Base-by-base conservation (phyloP, 2,329 filamentous ascomycete genomes). In the Trichoderma breve region DNA sequence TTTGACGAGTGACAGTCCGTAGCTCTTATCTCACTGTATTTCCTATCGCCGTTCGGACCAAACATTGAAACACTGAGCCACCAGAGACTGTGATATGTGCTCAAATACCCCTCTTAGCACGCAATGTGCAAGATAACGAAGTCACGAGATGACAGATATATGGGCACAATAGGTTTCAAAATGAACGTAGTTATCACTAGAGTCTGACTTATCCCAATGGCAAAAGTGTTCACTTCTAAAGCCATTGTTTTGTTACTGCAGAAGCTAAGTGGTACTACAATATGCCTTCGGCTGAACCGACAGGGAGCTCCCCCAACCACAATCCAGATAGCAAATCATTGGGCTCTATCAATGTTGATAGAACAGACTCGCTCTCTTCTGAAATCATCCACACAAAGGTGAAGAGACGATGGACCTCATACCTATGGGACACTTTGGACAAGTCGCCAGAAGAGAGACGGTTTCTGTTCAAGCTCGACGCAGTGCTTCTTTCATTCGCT, bases 401-500 rank as follows among this genome's bases (percentile, higher is more conserved):
- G 3, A 70, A 70, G 14, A 72, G 32, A 57, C 61, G 30, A 51
- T 86, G 85, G 85, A 80, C 80, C 28, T 85, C 84, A 0, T 84
- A 84, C 60, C 11, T 86, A n/a, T 86, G 85, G 84, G 84, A 86
- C 72, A 84, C 83, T 0, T 79, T 86, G 26, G 82, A 83, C 72
- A 83, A 83, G 73, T 79, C 80, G 0, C 81, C 81, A 0, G 80
- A 82, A 62, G 83, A 84, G 72, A 77, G 80, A 2, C 76, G 74
- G 12, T 83, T 84, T 34, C 75, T 85, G 12, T 80, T 83, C 75
- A 85, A 84, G 74, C 75, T 85, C 1, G 83, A 85, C 55, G 80
- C 80, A 11, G 78, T 82, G 2, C 78, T 85, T 57, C 74, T 83
- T 28, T 81, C 78, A 1, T 81, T 81, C 68, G 79, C 77, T 4